These are phyloP conservation scores for Saraca asoca DNA, from an alignment of 331 rosid genomes.

Conservation along the genomic window DNA sequence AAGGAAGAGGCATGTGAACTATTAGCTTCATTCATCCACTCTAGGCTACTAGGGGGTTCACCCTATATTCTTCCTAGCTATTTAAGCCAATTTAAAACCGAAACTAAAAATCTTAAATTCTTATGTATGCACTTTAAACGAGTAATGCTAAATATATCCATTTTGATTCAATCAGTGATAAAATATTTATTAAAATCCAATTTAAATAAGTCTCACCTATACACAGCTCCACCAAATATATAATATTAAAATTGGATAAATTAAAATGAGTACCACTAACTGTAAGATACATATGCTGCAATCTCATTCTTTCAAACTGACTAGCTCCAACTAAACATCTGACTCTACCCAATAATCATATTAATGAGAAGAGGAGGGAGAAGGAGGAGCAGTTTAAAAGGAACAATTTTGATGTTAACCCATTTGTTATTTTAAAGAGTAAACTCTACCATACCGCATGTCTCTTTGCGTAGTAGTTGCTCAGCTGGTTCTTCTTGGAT, in stretches of 20 bases:
- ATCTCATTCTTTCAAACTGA: conserved; percentile 34
- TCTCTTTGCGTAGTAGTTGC: conserved; percentile 41
- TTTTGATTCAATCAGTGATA: too few species aligned
- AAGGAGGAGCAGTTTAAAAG: conserved; percentile 58
- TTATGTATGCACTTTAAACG: too few species aligned
- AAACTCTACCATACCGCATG: conserved; percentile 43
- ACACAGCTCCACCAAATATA: too few species aligned
- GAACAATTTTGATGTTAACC: conserved; percentile 42
- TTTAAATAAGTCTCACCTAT: too few species aligned
- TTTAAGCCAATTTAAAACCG: too few species aligned
- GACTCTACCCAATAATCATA: conserved; percentile 27
- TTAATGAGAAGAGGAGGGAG: conserved; percentile 1
- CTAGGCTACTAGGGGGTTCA: not conserved
- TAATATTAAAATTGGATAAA: too few species aligned
- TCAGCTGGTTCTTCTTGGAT: conserved; percentile 36
- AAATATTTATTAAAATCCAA: too few species aligned
- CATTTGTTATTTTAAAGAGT: conserved; percentile 22
- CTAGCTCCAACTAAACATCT: conserved; percentile 34
- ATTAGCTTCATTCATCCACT: conserved; percentile 22
- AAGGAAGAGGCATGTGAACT: conserved; percentile 45
- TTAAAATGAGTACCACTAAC: too few species aligned
- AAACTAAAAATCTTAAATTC: too few species aligned
- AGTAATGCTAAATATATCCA: too few species aligned
- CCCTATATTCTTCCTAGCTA: conserved; percentile 16
- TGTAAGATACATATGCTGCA: conserved; percentile 14